phyloP scores from a whole-genome alignment of 163 green algal genomes.

The Volvox carteri region DNA sequence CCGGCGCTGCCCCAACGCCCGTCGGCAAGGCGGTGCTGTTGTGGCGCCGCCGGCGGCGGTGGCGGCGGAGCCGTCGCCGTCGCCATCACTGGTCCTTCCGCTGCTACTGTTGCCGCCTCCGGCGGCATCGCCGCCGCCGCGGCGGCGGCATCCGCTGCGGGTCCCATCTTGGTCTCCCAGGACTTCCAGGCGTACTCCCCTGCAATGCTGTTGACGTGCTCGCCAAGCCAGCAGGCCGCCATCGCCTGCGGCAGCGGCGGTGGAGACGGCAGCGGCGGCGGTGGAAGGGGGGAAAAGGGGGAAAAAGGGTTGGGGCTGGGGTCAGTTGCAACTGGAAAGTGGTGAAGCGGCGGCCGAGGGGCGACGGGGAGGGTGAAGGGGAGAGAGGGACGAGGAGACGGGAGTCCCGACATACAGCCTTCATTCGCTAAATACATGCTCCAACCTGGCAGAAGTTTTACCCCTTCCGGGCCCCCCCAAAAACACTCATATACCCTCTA shows the following conservation, averaged over 20 bases:
- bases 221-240: constrained; percentile 81
- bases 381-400: no score
- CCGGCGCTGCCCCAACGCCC: background rate
- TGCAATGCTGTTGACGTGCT: constrained; percentile 77
- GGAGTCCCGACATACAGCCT: no score
- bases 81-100: background rate
- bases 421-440: no score
- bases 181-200: constrained; percentile 68
- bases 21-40: background rate
- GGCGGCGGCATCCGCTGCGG: background rate
- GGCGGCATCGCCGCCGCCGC: background rate
- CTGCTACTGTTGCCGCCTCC: background rate
- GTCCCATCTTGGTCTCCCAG: constrained; percentile 31
- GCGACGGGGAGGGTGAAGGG: no score
- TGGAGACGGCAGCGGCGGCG: background rate
- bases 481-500: no score
- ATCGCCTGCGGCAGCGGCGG: constrained; percentile 8
- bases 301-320: background rate
- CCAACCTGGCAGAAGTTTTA: no score
- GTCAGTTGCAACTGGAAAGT: background rate
- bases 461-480: no score
- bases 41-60: background rate
- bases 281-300: background rate
- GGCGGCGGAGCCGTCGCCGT: background rate
- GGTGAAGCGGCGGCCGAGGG: no score